These are phyloP conservation scores for Mayamaea pseudoterrestris DNA, from an alignment of 108 stramenopile genomes.

Conservation along the genomic window DNA sequence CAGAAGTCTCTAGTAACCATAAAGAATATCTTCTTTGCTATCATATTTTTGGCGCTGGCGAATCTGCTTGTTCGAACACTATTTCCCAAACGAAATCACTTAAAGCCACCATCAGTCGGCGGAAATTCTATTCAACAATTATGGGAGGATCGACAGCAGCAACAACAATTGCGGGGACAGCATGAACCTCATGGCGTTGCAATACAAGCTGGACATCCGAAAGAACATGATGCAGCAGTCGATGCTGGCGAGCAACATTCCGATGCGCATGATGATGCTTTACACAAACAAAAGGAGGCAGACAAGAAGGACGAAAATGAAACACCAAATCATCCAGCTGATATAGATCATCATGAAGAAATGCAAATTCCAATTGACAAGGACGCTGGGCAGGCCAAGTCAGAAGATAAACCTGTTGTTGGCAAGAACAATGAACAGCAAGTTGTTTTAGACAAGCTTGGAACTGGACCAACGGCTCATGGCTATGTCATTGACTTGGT, in stretches of 20 bases:
- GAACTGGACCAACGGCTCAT: constrained; percentile 21
- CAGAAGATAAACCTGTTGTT: neutral
- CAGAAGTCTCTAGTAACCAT: neutral
- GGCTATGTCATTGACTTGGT: constrained; percentile 25
- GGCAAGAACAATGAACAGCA: neutral
- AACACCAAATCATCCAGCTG: neutral
- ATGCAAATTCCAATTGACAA: neutral
- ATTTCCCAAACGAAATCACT: neutral
- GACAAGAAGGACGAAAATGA: neutral
- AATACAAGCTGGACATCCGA: neutral
- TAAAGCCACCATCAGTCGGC: neutral
- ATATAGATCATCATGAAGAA: neutral
- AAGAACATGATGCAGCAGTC: neutral
- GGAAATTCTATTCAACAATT: neutral
- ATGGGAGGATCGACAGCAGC: neutral
- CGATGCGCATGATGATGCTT: too few relatives aligned
- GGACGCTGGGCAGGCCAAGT: neutral
- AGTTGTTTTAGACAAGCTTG: constrained; percentile 12
- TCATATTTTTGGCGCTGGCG: neutral
- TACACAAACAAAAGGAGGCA: neutral
- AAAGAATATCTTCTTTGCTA: neutral
- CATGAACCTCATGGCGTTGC: neutral
- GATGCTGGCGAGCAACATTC: too few relatives aligned
- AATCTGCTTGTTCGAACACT: neutral
- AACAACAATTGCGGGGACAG: neutral